These are phyloP conservation scores for Pholiota adiposa DNA, from an alignment of 1,284 basidiomycete genomes.

Conservation along the genomic window DNA sequence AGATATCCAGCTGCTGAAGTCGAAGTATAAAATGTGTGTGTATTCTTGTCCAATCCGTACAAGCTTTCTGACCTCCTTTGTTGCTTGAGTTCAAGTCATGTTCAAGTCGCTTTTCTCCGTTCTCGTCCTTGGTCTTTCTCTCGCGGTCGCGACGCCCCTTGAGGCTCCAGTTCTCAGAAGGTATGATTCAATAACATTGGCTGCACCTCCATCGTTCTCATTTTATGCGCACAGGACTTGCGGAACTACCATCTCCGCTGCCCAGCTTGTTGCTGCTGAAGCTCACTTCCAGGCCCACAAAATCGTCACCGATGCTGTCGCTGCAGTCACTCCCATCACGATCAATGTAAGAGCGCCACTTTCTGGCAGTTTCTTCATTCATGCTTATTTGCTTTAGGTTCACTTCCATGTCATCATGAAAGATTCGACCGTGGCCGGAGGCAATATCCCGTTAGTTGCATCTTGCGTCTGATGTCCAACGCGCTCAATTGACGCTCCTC, in stretches of 20 bases:
- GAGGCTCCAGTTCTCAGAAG: slow-evolving; percentile 20
- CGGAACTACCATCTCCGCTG: slow-evolving; percentile 29
- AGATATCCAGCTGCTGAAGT: neutral
- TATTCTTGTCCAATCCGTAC: neutral
- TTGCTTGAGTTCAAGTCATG: slow-evolving; percentile 22
- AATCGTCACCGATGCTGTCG: slow-evolving; percentile 34
- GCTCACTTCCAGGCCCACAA: slow-evolving; percentile 47
- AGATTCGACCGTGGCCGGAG: slow-evolving; percentile 41
- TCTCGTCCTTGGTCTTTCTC: slow-evolving; percentile 29
- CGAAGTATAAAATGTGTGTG: slow-evolving; percentile 10
- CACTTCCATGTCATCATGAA: slow-evolving; percentile 54
- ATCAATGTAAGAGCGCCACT: slow-evolving; percentile 22
- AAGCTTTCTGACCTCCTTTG: slow-evolving; percentile 2
- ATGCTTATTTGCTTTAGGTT: slow-evolving; percentile 31
- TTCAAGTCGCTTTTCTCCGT: slow-evolving; percentile 28
- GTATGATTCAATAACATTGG: slow-evolving; percentile 5
- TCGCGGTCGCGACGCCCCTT: slow-evolving; percentile 29
- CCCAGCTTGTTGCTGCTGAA: slow-evolving; percentile 41
- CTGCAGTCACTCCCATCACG: slow-evolving; percentile 29
- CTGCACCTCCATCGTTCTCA: neutral
- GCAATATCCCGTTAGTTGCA: slow-evolving; percentile 47
- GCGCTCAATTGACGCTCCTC: neutral
- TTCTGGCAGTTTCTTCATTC: neutral
- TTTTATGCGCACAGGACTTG: slow-evolving; percentile 20
- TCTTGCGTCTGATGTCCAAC: neutral